Percentiles rank a stretch among this genome's conserved stretches.
These are phyloP conservation scores for Debaryomyces robertsiae DNA, from an alignment of 1,139 yeast genomes.

Conservation along the genomic window DNA sequence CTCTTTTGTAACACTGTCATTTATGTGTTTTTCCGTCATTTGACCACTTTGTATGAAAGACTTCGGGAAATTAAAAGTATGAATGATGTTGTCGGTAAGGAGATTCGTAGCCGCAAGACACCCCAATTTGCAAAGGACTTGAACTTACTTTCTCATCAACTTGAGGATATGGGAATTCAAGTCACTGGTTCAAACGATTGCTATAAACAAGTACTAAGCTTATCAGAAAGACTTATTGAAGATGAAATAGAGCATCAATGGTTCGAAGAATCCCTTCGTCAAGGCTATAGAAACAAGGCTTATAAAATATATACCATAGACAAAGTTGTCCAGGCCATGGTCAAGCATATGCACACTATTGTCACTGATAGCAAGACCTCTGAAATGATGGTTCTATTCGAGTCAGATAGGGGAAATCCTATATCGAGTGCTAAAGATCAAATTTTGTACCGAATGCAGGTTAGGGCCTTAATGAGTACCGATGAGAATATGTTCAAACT, in stretches of 20 bases:
- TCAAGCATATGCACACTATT: constrained; percentile 82
- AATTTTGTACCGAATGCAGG: constrained; percentile 86
- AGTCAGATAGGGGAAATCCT: constrained; percentile 67
- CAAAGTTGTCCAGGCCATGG: constrained; percentile 86
- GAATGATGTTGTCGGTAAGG: constrained; percentile 69
- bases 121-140: constrained; percentile 90
- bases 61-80: constrained; percentile 71
- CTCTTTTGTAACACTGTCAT: constrained; percentile 89
- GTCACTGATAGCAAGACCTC: constrained; percentile 81
- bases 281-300: constrained; percentile 91
- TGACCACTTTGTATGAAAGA: constrained; percentile 80
- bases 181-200: constrained; percentile 70
- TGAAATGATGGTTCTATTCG: constrained; percentile 79
- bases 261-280: constrained; percentile 94
- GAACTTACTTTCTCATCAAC: constrained; percentile 77
- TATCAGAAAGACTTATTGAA: constrained; percentile 78
- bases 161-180: constrained; percentile 77
- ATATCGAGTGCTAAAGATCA: constrained; percentile 83
- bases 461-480: constrained; percentile 73
- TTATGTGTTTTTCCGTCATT: constrained; percentile 86
- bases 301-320: constrained; percentile 91
- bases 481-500: constrained; percentile 94
- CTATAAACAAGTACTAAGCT: constrained; percentile 70
- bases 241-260: constrained; percentile 93
- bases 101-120: constrained; percentile 62